phyloP scores from a whole-genome alignment of 129 eudicot genomes.

The Tanacetum coccineum region DNA sequence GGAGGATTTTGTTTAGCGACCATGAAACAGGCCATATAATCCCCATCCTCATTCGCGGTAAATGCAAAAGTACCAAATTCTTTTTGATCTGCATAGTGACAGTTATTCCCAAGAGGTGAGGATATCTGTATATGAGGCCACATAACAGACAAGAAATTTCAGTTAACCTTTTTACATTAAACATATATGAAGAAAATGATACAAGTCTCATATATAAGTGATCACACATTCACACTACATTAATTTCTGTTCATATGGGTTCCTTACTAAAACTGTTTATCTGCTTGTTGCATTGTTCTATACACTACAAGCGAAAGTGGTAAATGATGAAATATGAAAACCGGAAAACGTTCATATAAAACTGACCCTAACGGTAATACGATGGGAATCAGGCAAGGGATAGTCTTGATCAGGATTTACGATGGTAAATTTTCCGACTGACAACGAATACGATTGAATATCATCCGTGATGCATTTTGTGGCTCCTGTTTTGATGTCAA shows the following conservation, averaged over 20 bases:
- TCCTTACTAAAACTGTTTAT: too few relatives aligned
- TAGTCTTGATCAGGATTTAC: constrained; percentile 40
- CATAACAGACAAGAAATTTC: not conserved
- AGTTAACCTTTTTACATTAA: not conserved
- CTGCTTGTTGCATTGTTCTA: too few relatives aligned
- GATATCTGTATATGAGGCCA: constrained; percentile 45
- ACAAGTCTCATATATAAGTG: not conserved
- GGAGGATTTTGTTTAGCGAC: constrained; percentile 61
- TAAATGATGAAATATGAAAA: too few relatives aligned
- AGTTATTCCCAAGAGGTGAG: constrained; percentile 53
- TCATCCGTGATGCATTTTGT: constrained; percentile 70
- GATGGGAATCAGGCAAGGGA: constrained; percentile 58
- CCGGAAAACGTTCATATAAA: not conserved
- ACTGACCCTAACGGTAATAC: constrained; percentile 53
- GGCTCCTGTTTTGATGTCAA: constrained; percentile 62
- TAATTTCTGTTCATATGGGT: too few relatives aligned
- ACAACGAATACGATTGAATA: constrained; percentile 42
- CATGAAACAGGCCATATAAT: constrained; percentile 73
- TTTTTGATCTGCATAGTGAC: constrained; percentile 57
- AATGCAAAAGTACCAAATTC: constrained; percentile 59
- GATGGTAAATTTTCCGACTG: constrained; percentile 59
- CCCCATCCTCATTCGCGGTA: constrained; percentile 66
- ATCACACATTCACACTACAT: not conserved
- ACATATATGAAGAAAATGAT: not conserved
- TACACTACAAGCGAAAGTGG: too few relatives aligned